These are phyloP conservation scores for Populus euphratica DNA, from an alignment of 345 rosid genomes.

Conservation along the genomic window DNA sequence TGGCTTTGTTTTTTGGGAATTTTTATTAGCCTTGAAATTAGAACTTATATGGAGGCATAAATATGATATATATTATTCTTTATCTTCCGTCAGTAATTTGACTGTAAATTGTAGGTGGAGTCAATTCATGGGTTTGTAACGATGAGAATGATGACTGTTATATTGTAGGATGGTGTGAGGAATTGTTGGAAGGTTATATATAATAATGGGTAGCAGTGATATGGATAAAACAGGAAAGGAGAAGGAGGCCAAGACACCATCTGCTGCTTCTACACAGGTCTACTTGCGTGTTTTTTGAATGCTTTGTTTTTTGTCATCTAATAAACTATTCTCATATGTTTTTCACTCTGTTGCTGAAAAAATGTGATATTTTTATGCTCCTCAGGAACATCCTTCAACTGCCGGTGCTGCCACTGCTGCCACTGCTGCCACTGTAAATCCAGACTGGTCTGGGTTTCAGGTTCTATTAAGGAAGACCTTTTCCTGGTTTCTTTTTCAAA, in stretches of 20 bases:
- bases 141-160: background rate
- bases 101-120: background rate
- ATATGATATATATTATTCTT: background rate
- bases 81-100: background rate
- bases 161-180: slow-evolving; percentile 47
- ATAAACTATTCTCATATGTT: slow-evolving; percentile 2
- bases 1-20: background rate
- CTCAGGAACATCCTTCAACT: slow-evolving; percentile 69
- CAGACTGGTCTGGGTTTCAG: slow-evolving; percentile 99
- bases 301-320: slow-evolving; percentile 8
- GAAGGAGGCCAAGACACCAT: slow-evolving; percentile 56
- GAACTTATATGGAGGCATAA: background rate
- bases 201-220: slow-evolving; percentile 66
- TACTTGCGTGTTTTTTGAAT: slow-evolving; percentile 13
- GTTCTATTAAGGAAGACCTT: slow-evolving; percentile 31
- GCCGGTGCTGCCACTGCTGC: slow-evolving; percentile 50
- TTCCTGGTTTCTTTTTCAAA: background rate
- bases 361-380: slow-evolving; percentile 6
- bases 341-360: background rate
- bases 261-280: slow-evolving; percentile 66
- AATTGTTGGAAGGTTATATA: slow-evolving; percentile 19
- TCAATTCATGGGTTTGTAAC: background rate
- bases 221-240: slow-evolving; percentile 66
- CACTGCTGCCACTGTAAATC: slow-evolving; percentile 60
- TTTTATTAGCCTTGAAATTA: background rate